These are phyloP conservation scores for Salmacisia buchloeana DNA, from an alignment of 1,284 basidiomycete species.

Conservation along the genomic window DNA sequence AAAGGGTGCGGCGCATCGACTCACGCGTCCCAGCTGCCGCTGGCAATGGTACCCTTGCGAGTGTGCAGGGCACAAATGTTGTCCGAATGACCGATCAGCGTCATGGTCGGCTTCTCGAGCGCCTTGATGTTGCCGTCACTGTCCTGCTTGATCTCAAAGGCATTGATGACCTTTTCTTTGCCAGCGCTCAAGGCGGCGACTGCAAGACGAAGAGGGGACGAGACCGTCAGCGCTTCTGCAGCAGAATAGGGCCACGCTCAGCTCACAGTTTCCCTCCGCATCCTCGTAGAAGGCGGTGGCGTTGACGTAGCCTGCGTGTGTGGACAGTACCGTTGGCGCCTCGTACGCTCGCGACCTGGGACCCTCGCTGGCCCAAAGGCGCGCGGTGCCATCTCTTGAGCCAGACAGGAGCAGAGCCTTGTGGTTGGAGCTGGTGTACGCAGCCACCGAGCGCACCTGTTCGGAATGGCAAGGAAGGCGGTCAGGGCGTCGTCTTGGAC, in stretches of 20 bases:
- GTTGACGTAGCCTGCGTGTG: conserved; percentile 45
- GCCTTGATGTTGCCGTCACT: conserved; percentile 15
- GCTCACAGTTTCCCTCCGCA: conserved; percentile 12
- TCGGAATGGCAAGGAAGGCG: neutral
- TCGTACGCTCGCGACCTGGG: conserved; percentile 7
- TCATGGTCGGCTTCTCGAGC: conserved; percentile 16
- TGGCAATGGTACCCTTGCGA: conserved; percentile 65
- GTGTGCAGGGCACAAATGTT: conserved; percentile 81
- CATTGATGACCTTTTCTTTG: conserved; percentile 45
- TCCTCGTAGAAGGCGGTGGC: conserved; percentile 28
- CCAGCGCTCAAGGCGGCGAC: conserved; percentile 36
- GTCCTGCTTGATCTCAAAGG: conserved; percentile 25
- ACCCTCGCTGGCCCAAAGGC: conserved; percentile 21
- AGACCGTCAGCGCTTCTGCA: neutral
- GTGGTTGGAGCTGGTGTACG: conserved; percentile 17
- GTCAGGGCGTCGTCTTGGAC: neutral
- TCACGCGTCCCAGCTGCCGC: conserved; percentile 92
- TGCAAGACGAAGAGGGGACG: neutral
- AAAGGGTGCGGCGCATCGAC: too few relatives aligned
- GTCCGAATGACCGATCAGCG: conserved; percentile 67
- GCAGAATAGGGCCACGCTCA: neutral
- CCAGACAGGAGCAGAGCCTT: conserved; percentile 27
- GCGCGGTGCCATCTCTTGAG: conserved; percentile 25
- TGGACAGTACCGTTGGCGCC: conserved; percentile 20
- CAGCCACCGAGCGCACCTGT: conserved; percentile 32